phyloP scores from a whole-genome alignment of 768 basidiomycete genomes.

The Phaffia tasmanica region DNA sequence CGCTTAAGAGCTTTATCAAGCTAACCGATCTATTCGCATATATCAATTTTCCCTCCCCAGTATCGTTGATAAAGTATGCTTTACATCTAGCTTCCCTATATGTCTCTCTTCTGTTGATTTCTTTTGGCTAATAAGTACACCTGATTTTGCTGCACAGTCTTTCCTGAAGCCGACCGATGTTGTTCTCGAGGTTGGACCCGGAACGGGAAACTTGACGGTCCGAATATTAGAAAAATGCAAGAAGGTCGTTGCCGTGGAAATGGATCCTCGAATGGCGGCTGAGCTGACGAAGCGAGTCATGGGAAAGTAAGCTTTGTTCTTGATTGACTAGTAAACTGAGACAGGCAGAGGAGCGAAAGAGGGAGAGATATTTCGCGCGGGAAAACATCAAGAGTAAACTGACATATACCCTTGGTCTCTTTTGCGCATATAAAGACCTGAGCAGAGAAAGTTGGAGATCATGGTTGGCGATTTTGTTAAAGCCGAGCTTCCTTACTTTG shows the following conservation, averaged over 20 bases:
- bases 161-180: conserved; percentile 87
- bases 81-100: not conserved
- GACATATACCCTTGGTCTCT: not conserved
- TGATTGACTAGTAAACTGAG: not conserved
- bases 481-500: conserved; percentile 94
- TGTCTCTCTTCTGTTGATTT: too few species aligned
- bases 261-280: conserved; percentile 94
- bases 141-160: conserved; percentile 48
- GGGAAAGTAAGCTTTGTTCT: conserved; percentile 66
- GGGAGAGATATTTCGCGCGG: not conserved
- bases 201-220: conserved; percentile 68
- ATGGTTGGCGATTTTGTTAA: conserved; percentile 97
- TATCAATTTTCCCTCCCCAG: conserved; percentile 33
- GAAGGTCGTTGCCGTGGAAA: conserved; percentile 81
- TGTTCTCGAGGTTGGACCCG: conserved; percentile 71
- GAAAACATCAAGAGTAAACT: not conserved
- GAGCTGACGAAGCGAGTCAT: conserved; percentile 94
- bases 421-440: conserved; percentile 51
- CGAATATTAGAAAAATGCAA: conserved; percentile 87
- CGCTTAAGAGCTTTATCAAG: not conserved
- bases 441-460: conserved; percentile 87
- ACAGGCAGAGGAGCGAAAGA: not conserved
- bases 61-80: conserved; percentile 52
- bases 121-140: not conserved
- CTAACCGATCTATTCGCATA: not conserved